Percentiles rank a stretch among this genome's conserved stretches.
Evolutionary conservation across 106 monocot genomes (phyloP).

Genomic region (Acorus calamus): DNA sequence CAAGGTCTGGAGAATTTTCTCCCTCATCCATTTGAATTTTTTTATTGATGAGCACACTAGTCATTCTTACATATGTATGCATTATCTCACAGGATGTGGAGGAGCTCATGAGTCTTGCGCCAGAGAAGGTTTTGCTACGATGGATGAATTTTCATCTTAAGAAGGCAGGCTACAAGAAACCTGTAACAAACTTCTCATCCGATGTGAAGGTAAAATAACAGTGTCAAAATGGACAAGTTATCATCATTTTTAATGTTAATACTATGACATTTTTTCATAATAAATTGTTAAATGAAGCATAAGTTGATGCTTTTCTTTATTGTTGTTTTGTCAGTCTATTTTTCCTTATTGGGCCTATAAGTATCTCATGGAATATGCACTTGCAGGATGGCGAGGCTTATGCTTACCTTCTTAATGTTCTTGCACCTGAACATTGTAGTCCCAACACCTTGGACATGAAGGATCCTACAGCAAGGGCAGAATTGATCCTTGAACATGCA

Average conservation of each 20-base stretch:
- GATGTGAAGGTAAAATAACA: slow-evolving; percentile 85
- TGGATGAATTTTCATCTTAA: slow-evolving; percentile 99
- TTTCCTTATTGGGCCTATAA: slow-evolving; percentile 1
- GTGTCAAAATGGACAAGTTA: slow-evolving; percentile 14
- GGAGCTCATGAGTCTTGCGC: slow-evolving; percentile 76
- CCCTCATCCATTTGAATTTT: background rate
- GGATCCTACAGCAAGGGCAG: slow-evolving; percentile 25
- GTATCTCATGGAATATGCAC: slow-evolving; percentile 3
- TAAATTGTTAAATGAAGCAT: too few relatives aligned
- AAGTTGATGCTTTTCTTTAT: too few relatives aligned
- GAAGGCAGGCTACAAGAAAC: slow-evolving; percentile 93
- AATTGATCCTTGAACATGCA: slow-evolving; percentile 20
- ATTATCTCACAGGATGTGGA: slow-evolving; percentile 40
- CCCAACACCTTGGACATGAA: slow-evolving; percentile 15
- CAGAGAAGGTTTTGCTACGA: slow-evolving; percentile 84
- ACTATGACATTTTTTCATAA: too few relatives aligned
- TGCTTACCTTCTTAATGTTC: slow-evolving; percentile 31
- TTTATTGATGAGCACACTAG: too few relatives aligned
- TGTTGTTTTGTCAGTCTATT: too few relatives aligned
- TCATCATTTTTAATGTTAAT: too few relatives aligned
- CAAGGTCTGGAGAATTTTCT: background rate
- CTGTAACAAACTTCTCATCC: slow-evolving; percentile 84
- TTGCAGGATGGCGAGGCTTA: slow-evolving; percentile 34
- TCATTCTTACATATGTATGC: too few relatives aligned
- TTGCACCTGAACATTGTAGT: slow-evolving; percentile 25